Evolutionary conservation across 306 rosid species (phyloP).

Genomic region (Luffa aegyptiaca): DNA sequence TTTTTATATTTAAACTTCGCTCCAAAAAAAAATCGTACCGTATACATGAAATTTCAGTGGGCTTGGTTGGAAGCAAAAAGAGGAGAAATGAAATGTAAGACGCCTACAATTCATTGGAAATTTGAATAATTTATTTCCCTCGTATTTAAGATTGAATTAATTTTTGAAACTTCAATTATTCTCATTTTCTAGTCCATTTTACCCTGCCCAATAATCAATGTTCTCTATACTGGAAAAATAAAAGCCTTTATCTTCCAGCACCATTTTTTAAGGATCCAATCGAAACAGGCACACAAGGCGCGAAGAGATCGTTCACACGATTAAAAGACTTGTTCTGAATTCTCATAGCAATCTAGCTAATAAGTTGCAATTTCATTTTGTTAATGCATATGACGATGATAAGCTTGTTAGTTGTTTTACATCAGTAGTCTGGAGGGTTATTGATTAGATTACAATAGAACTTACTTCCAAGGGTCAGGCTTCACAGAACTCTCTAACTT

Average conservation of each 20-base stretch:
- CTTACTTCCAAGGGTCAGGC: neutral
- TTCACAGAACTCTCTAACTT: neutral
- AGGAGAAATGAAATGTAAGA: neutral
- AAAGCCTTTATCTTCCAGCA: neutral
- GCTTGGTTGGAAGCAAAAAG: neutral
- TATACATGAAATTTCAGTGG: neutral
- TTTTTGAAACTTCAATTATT: neutral
- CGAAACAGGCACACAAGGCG: neutral
- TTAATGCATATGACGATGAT: neutral
- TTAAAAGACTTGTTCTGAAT: neutral
- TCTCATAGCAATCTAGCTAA: neutral
- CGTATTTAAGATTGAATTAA: neutral
- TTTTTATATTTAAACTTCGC: neutral
- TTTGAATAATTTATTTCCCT: neutral
- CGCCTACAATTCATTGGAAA: neutral
- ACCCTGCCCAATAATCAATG: neutral
- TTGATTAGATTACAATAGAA: neutral
- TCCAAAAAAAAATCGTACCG: no score
- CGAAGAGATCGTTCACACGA: neutral
- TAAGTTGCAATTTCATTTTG: neutral
- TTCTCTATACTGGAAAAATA: neutral
- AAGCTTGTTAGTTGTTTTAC: conserved; percentile 1
- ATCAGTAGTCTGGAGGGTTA: neutral
- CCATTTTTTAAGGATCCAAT: neutral
- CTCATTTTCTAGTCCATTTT: neutral